Evolutionary conservation across 495 filamentous ascomycete genomes (phyloP), one percentile per base, ranked within the genome.

Genomic region (Friedmanniomyces endolithicus): DNA sequence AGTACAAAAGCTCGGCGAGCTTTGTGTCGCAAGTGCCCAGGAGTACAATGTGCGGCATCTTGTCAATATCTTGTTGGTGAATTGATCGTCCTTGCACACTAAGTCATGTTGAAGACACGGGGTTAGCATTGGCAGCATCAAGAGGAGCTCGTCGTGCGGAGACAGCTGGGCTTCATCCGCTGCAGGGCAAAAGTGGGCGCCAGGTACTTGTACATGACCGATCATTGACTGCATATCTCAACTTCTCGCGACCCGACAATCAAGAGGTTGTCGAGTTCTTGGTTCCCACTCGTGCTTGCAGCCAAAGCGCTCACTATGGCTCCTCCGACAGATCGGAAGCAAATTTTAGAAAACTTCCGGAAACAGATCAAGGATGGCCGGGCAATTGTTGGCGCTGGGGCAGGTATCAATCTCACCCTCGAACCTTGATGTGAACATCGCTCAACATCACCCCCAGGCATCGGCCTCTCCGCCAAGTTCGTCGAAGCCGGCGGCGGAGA

Each of bases 11-110:
- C 58, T 85, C 79, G 4, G 67, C 33, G 11, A 80, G 73, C 60
- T 87, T 87, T 47, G 82, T 84, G 65, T 87, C 83, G 65, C 76
- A 79, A 12, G 82, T 87, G 50, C 83, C 83, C 31, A 86, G 63
- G 23, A 85, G 65, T 52, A 76, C 68, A 37, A 87, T 72, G 39
- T 49, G 52, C 12, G 52, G 48, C 63, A 63, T 62, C 6, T 45
- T 41, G 57, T 17, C 37, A 14, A 14, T 41, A 9, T 31, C 4
- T 4, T 9, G 27, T 3, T 31, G 9, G 4, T n/a, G n/a, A n/a
- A n/a, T 16, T 8, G 33, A 35, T 8, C 33, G 33, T 8, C 33
- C 16, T 35, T 8, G 33, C 33, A 35, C 33, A 8, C 33, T 35
- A n/a, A n/a, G 33, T 35, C 16, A 35, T 35, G 33, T 35, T 35